Base-by-base conservation (phyloP, 1,284 basidiomycete genomes). In the Puccinia triticina region DNA sequence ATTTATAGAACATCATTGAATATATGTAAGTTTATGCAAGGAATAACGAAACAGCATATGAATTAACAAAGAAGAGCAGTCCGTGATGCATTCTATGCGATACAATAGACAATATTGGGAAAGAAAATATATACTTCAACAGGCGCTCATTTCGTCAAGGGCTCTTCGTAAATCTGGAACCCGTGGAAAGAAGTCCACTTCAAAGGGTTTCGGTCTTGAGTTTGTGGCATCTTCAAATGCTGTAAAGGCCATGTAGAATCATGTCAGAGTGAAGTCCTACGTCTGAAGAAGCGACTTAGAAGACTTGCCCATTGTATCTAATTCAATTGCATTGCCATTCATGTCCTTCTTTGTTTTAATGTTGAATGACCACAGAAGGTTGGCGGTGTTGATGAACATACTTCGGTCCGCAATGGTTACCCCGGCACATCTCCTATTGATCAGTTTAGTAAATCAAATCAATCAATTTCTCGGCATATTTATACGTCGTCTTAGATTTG, bases 391-490 rank as follows among this genome's bases (percentile, higher is more conserved):
- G 55, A 81, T 81, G 34, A 74, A 81, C 46, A 81, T 64, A 81
- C 87, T 89, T 88, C 29, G 29, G 46, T 84, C 77, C 37, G 88
- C 8, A 92, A 82, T 91, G 91, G 92, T 37, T 91, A 88, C 74
- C 92, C 89, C 0, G 90, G 89, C 85, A 90, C 92, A 29, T 89
- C 88, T 0, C 86, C 87, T 0, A 91, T 90, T 84, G 92, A 91
- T 57, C 89, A 89, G 1, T 88, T 88, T 43, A 92, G 61, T 43
- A 26, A 29, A 57, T 11, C 23, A 50, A 50, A n/a, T 34, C 18
- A 32, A 21, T 59, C n/a, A 12, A 14, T 64, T 32, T 26, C 2
- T 37, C 16, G 10, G 32, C 2, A 67, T 26, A 37, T 26, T 7
- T 53, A n/a, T 57, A 26, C 16, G 40, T 40, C 53, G 26, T 32